Conservation (phyloP, 345 rosid genomes). For the Rhizophora mangle region DNA sequence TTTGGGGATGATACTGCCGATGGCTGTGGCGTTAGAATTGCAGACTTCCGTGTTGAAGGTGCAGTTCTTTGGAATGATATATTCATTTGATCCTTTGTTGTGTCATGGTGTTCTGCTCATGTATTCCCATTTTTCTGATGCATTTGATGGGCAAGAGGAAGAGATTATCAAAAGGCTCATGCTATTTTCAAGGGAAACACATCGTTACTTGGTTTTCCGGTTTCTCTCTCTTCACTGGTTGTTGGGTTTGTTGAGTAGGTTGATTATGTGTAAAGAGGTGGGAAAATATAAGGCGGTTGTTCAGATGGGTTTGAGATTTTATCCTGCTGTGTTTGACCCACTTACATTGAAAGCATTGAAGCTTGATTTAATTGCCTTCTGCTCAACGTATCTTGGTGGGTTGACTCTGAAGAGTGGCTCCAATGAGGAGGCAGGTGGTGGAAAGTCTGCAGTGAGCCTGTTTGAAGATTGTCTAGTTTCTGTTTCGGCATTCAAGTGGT, state of each 20-base stretch:
- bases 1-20: slow-evolving; percentile 71
- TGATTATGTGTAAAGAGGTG: slow-evolving; percentile 38
- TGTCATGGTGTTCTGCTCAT: slow-evolving; percentile 69
- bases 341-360: slow-evolving; percentile 82
- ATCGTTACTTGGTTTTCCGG: slow-evolving; percentile 63
- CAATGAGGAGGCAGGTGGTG: slow-evolving; percentile 32
- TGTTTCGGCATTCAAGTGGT: slow-evolving; percentile 86
- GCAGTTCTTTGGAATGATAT: slow-evolving; percentile 83
- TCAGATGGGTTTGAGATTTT: slow-evolving; percentile 61
- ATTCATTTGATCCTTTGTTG: slow-evolving; percentile 72
- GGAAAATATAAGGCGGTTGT: slow-evolving; percentile 51
- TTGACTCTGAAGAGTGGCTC: slow-evolving; percentile 28
- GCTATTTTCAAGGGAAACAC: slow-evolving; percentile 65
- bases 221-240: slow-evolving; percentile 86
- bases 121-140: slow-evolving; percentile 59
- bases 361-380: slow-evolving; percentile 80
- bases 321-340: slow-evolving; percentile 84
- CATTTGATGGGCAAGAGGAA: slow-evolving; percentile 73
- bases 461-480: slow-evolving; percentile 69
- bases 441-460: slow-evolving; percentile 38
- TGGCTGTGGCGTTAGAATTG: slow-evolving; percentile 72
- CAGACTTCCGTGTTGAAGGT: slow-evolving; percentile 90
- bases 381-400: slow-evolving; percentile 42
- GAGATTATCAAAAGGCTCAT: slow-evolving; percentile 64
- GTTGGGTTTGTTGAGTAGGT: slow-evolving; percentile 59